Evolutionary conservation across 2,329 filamentous ascomycete species (phyloP).

Genomic region (Aspergillus novofumigatus): DNA sequence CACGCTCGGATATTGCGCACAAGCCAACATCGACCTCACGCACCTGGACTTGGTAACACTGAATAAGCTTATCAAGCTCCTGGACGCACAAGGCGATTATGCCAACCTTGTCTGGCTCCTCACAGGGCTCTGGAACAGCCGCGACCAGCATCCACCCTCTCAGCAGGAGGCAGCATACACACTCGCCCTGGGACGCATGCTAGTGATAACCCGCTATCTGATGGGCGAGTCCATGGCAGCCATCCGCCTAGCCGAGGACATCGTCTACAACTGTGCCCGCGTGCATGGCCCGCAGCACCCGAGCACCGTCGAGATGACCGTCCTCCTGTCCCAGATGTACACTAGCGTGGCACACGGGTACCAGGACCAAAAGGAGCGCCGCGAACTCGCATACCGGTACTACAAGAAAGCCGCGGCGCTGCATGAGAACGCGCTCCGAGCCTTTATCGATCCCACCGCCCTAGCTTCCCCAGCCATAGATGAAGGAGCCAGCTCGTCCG

Average conservation of each 20-base stretch:
- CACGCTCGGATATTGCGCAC: constrained; percentile 36
- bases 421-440: constrained; percentile 34
- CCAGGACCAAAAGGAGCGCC: constrained; percentile 24
- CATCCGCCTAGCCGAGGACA: constrained; percentile 47
- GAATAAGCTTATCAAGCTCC: constrained; percentile 39
- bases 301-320: constrained; percentile 45
- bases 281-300: constrained; percentile 45
- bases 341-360: constrained; percentile 35
- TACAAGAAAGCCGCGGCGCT: constrained; percentile 33
- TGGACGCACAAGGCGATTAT: constrained; percentile 44
- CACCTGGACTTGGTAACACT: constrained; percentile 37
- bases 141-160: constrained; percentile 39
- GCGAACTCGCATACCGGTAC: constrained; percentile 32
- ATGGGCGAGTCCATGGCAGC: constrained; percentile 42
- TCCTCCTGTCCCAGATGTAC: constrained; percentile 48
- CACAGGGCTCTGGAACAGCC: constrained; percentile 41
- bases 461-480: constrained; percentile 27
- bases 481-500: constrained; percentile 17
- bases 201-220: constrained; percentile 48
- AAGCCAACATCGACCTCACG: constrained; percentile 40
- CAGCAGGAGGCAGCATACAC: constrained; percentile 31
- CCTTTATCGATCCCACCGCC: constrained; percentile 27
- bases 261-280: constrained; percentile 51
- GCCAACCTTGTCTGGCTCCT: constrained; percentile 39
- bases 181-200: constrained; percentile 47